These are phyloP conservation scores for Pleurotus sapidus DNA, from an alignment of 768 basidiomycete genomes.

Conservation along the genomic window DNA sequence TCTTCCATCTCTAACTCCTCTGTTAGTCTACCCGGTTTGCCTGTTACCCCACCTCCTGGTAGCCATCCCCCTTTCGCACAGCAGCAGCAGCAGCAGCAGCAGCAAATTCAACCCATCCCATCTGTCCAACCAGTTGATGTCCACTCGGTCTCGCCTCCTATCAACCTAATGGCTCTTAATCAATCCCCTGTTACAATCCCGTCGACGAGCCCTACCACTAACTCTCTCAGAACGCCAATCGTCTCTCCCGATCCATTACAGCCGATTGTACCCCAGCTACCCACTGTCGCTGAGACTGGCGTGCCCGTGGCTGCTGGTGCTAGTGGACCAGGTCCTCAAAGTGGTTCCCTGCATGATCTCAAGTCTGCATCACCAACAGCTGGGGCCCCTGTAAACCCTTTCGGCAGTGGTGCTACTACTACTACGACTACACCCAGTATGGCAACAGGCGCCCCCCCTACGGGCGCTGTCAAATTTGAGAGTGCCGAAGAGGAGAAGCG, in stretches of 20 bases:
- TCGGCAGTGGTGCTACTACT: neutral
- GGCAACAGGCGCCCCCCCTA: slow-evolving; percentile 28
- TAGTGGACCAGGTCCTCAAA: slow-evolving; percentile 61
- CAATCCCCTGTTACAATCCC: slow-evolving; percentile 38
- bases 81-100: neutral
- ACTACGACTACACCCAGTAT: neutral
- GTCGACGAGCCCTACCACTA: slow-evolving; percentile 12
- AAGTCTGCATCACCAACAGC: slow-evolving; percentile 26
- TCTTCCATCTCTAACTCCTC: slow-evolving; percentile 28
- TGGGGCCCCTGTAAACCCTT: no score
- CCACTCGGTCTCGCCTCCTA: slow-evolving; percentile 25
- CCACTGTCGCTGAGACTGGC: slow-evolving; percentile 76
- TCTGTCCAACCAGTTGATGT: slow-evolving; percentile 16
- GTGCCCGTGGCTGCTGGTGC: slow-evolving; percentile 63
- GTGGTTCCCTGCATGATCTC: slow-evolving; percentile 59
- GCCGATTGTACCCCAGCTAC: slow-evolving; percentile 26
- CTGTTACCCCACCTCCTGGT: slow-evolving; percentile 39
- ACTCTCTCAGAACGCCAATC: slow-evolving; percentile 16
- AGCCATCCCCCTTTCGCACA: slow-evolving; percentile 15
- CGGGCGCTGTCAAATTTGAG: slow-evolving; percentile 29
- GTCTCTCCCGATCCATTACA: slow-evolving; percentile 21
- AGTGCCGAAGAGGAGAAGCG: slow-evolving; percentile 50
- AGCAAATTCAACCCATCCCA: slow-evolving; percentile 14
- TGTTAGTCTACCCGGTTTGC: slow-evolving; percentile 29
- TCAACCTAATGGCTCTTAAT: slow-evolving; percentile 32